Base-by-base conservation (phyloP, 2,329 filamentous ascomycete genomes). In the Thermoascus crustaceus region DNA sequence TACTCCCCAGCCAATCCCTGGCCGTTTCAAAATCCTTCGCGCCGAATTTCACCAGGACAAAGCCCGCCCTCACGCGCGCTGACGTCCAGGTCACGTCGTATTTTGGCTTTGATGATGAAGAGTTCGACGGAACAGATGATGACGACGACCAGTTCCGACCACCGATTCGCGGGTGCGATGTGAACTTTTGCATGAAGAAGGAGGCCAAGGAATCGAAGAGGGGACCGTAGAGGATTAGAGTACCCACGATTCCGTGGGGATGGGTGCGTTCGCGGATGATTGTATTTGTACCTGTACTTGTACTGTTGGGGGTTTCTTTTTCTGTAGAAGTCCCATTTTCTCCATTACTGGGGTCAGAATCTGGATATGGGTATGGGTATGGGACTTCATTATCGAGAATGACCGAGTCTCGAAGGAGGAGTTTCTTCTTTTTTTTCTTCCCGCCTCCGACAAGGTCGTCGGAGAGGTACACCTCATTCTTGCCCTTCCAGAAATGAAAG, bases 381-480 rank as follows among this genome's bases (percentile, higher is more conserved):
- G n/a, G n/a, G n/a, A n/a, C n/a, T n/a, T 73, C 68, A 14, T 70
- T 70, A 42, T 85, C 76, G 4, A 98, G 68, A 7, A 88, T 74
- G 30, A 96, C 70, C 6, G 85, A 82, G 59, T 98, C 91, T 42
- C 89, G 73, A n/a, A 96, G 71, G 1, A 96, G 67, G 10, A 96
- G 70, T 41, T 80, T 75, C 38, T 52, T 61, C 44, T 66, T 67
- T 32, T 46, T 55, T 36, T 58, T 64, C 17, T 57, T 64, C 5
- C 53, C 50, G 16, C 60, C 53, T 52, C 44, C 1, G 49, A 48
- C 41, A 55, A 50, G n/a, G n/a, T n/a, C n/a, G n/a, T n/a, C n/a
- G n/a, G n/a, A n/a, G n/a, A n/a, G n/a, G n/a, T n/a, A n/a, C n/a
- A 96, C 73, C 63, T 98, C 91, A 54, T 95, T 96, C 45, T 83